These are phyloP conservation scores for Poteriospumella lacustris DNA, from an alignment of 108 stramenopile genomes.

Conservation along the genomic window DNA sequence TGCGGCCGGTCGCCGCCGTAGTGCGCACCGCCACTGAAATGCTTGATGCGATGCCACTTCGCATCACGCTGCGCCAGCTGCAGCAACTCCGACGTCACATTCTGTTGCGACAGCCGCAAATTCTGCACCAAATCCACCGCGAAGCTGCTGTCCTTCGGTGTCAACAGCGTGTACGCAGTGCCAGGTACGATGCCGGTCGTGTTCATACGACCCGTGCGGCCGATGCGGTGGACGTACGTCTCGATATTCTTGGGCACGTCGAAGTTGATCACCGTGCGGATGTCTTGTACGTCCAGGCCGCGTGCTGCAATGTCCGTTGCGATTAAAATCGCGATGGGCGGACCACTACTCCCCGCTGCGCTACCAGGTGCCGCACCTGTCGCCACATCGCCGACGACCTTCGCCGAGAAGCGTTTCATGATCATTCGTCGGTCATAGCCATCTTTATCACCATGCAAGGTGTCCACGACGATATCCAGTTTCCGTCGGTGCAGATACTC, in stretches of 20 bases:
- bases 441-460: constrained; percentile 28
- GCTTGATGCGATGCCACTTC: background rate
- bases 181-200: constrained; percentile 44
- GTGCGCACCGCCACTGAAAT: background rate
- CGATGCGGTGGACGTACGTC: constrained; percentile 24
- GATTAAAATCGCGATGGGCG: background rate
- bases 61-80: constrained; percentile 1
- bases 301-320: constrained; percentile 22
- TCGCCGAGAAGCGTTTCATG: background rate
- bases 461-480: constrained; percentile 17
- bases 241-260: constrained; percentile 28
- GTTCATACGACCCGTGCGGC: constrained; percentile 38
- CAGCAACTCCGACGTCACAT: background rate
- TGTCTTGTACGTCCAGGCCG: constrained; percentile 24
- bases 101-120: background rate
- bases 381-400: background rate
- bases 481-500: background rate
- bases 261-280: constrained; percentile 24
- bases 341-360: background rate
- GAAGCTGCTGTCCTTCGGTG: constrained; percentile 32
- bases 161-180: constrained; percentile 45
- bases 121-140: constrained; percentile 22
- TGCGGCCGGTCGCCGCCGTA: background rate
- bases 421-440: background rate
- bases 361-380: too few relatives aligned